These are phyloP conservation scores for Aspergillus awamori DNA, from an alignment of 2,329 filamentous ascomycete genomes.

Conservation along the genomic window DNA sequence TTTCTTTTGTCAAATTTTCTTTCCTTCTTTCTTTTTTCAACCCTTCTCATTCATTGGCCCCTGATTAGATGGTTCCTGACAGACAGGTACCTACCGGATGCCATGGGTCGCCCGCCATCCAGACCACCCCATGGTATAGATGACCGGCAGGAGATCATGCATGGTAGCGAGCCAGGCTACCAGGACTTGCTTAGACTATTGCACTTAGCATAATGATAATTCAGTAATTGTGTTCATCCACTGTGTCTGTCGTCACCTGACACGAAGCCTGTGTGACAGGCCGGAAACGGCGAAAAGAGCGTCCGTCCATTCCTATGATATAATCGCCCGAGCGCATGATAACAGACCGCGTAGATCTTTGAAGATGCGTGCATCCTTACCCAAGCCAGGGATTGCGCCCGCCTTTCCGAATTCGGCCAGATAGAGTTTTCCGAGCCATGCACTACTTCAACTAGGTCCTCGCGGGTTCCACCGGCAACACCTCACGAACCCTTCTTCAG, in stretches of 20 bases:
- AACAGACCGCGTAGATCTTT: not conserved
- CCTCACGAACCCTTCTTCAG: constrained; percentile 16
- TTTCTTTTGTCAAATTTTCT: not conserved
- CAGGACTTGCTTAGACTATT: not conserved
- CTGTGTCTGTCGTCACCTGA: no score
- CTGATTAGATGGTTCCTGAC: constrained; percentile 3
- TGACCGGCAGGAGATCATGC: not conserved
- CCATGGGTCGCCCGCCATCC: not conserved
- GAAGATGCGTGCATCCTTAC: not conserved
- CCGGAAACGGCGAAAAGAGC: not conserved
- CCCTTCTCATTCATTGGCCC: not conserved
- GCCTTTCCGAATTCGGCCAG: constrained; percentile 21
- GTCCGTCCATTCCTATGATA: constrained; percentile 2
- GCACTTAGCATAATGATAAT: not conserved
- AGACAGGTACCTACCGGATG: not conserved
- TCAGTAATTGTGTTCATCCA: no score
- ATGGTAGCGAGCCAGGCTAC: constrained; percentile 9
- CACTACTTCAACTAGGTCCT: constrained; percentile 10
- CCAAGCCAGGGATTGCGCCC: constrained; percentile 15
- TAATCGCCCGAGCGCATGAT: constrained; percentile 4
- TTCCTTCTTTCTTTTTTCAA: not conserved
- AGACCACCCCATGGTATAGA: not conserved
- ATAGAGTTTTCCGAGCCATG: constrained; percentile 24
- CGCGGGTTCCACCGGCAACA: constrained; percentile 12
- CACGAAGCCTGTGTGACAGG: not conserved